phyloP scores from a whole-genome alignment of 176 grass and related monocot species.

The Oryza longistaminata region DNA sequence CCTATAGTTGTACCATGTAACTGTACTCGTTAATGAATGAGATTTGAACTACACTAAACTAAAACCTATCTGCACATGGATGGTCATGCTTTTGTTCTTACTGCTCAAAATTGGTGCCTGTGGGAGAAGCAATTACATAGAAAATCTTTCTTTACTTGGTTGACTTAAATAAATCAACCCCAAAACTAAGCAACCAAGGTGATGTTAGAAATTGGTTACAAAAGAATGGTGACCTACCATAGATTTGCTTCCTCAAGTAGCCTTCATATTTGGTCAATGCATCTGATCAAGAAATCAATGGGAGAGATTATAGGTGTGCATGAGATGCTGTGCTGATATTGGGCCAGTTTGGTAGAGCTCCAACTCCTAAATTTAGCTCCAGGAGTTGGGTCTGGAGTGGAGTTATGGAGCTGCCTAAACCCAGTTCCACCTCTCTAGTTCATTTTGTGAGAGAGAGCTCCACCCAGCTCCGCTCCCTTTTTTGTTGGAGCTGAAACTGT shows the following conservation, averaged over 20 bases:
- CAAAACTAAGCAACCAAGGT: neutral
- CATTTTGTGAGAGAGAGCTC: no score
- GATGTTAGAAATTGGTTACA: neutral
- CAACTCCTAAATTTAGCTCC: no score
- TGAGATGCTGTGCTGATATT: neutral
- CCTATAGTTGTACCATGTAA: neutral
- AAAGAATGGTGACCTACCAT: constrained; percentile 1
- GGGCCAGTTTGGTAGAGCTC: no score
- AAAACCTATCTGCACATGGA: neutral
- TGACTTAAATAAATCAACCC: neutral
- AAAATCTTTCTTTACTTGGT: neutral
- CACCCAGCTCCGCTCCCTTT: no score
- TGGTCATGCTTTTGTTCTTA: neutral
- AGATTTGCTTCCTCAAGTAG: neutral
- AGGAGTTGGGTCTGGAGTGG: no score
- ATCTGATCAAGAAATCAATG: neutral
- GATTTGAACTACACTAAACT: neutral
- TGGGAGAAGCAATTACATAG: constrained; percentile 18
- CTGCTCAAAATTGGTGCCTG: neutral
- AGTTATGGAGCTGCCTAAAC: no score
- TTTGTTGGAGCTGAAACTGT: no score
- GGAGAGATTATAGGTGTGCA: neutral
- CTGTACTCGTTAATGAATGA: neutral
- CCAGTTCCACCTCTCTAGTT: no score
- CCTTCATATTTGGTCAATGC: neutral